Evolutionary conservation across 2,329 filamentous ascomycete species (phyloP).

Genomic region (Fusarium napiforme): DNA sequence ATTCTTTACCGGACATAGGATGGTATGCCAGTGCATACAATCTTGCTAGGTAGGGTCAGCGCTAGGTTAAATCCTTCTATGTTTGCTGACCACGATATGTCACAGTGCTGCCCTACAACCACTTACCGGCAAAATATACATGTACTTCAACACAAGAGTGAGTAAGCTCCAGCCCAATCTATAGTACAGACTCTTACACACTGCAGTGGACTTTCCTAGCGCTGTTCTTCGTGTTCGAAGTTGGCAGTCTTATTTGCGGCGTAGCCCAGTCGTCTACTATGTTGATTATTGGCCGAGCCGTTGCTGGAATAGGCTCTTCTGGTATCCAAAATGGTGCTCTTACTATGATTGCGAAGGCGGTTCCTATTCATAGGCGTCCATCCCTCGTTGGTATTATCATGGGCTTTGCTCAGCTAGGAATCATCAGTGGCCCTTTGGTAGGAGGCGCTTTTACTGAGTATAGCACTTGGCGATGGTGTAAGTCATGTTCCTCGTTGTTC

Average conservation of each 20-base stretch:
- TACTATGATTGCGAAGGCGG: slow-evolving; percentile 48
- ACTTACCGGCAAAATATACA: slow-evolving; percentile 63
- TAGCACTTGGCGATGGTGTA: slow-evolving; percentile 58
- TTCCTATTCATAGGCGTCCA: slow-evolving; percentile 45
- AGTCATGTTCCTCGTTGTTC: background rate
- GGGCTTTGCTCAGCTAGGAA: slow-evolving; percentile 54
- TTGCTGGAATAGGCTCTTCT: slow-evolving; percentile 59
- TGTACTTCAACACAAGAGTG: slow-evolving; percentile 44
- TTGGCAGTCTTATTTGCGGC: slow-evolving; percentile 61
- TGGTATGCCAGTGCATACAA: slow-evolving; percentile 66
- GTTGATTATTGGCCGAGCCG: slow-evolving; percentile 62
- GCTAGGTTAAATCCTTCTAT: slow-evolving; percentile 30
- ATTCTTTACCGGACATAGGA: slow-evolving; percentile 63
- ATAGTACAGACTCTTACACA: slow-evolving; percentile 23
- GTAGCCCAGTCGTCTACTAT: slow-evolving; percentile 56
- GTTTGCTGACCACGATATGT: slow-evolving; percentile 27
- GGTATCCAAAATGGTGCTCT: slow-evolving; percentile 54
- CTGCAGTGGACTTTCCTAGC: slow-evolving; percentile 44
- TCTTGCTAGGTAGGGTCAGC: slow-evolving; percentile 52
- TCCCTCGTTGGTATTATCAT: slow-evolving; percentile 45
- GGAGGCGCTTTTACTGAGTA: slow-evolving; percentile 56
- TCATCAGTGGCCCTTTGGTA: slow-evolving; percentile 60
- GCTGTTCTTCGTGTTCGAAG: slow-evolving; percentile 48
- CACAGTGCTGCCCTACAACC: slow-evolving; percentile 61
- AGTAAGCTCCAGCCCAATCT: slow-evolving; percentile 48